Conservation (phyloP, 179 eudicot species). For the Camellia oleifera region DNA sequence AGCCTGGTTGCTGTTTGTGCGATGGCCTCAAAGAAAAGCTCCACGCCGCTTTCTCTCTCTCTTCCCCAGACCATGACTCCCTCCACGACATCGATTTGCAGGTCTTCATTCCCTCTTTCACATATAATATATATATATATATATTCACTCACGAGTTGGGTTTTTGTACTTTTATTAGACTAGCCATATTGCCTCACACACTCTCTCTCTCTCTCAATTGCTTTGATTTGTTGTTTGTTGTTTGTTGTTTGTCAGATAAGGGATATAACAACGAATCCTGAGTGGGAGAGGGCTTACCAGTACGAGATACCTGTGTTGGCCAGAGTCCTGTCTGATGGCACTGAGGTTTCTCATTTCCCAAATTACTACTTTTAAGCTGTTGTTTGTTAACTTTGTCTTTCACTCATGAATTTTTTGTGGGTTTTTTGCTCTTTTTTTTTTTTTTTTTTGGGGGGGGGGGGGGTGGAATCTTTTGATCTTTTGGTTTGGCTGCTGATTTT, state of each 20-base stretch:
- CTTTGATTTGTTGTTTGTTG: slow-evolving; percentile 13
- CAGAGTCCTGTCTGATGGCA: slow-evolving; percentile 63
- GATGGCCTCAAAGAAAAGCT: slow-evolving; percentile 90
- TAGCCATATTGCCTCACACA: neutral
- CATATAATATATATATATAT: too few relatives aligned
- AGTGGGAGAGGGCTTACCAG: slow-evolving; percentile 89
- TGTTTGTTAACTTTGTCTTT: neutral
- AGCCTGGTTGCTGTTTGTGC: slow-evolving; percentile 91
- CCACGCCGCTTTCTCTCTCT: slow-evolving; percentile 42
- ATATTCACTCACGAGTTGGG: neutral
- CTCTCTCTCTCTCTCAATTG: neutral
- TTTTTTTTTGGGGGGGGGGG: neutral
- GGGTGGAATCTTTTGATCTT: neutral
- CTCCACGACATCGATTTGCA: too few relatives aligned
- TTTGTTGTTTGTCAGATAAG: slow-evolving; percentile 43
- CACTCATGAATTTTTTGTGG: neutral
- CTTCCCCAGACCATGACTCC: neutral
- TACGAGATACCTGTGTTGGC: slow-evolving; percentile 90
- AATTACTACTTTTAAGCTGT: neutral
- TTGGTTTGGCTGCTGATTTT: neutral
- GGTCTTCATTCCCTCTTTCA: too few relatives aligned
- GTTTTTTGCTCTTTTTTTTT: too few relatives aligned
- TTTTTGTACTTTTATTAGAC: neutral
- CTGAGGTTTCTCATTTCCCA: slow-evolving; percentile 49
- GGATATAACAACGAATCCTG: slow-evolving; percentile 79